Evolutionary conservation across 2,329 filamentous ascomycete species (phyloP), one percentile per base, ranked within the genome.

Genomic region (Daldinia eschscholtzii): DNA sequence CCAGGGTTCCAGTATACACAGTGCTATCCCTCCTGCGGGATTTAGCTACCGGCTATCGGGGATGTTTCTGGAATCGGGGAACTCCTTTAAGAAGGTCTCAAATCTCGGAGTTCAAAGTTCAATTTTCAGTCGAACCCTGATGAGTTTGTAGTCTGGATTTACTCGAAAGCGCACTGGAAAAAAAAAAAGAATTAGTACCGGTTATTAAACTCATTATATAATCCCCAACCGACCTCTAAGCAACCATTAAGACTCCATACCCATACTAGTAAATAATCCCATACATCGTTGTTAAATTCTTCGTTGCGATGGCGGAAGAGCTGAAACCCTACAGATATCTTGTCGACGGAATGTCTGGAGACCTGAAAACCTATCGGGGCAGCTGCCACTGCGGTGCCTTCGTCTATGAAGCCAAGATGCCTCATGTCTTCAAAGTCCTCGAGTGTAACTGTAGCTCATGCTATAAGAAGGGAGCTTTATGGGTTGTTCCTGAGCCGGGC

Each of bases 371-470:
- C 13, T 86, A 88, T 76, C 81, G 86, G 23, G 87, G 85, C 76
- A 88, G 85, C 77, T 89, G 87, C 80, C 86, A 88, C 76, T 89
- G 87, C 76, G 83, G 81, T 5, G 80, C 82, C 42, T 87, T 86
- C 70, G 79, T 87, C 69, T 89, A 84, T 75, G 85, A 85, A 74
- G 73, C 82, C 61, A 76, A 80, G 2, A 52, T 89, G 12, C 87
- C 88, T 23, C 87, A 91, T 75, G 83, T 92, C 67, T 87, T 86
- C 73, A 78, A 82, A 4, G 84, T 83, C 5, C 76, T 79, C 4
- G 83, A 87, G 74, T 91, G 91, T 80, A 89, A 90, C 78, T 93
- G 91, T 80, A 91, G 88, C 79, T 87, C 91, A 70, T 91, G 91
- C 76, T 73, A 70, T 73, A 86, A 82, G 72, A 86, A 85, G 75